phyloP scores from a whole-genome alignment of 2,329 filamentous ascomycete species.

The Ophiostoma perfectum region DNA sequence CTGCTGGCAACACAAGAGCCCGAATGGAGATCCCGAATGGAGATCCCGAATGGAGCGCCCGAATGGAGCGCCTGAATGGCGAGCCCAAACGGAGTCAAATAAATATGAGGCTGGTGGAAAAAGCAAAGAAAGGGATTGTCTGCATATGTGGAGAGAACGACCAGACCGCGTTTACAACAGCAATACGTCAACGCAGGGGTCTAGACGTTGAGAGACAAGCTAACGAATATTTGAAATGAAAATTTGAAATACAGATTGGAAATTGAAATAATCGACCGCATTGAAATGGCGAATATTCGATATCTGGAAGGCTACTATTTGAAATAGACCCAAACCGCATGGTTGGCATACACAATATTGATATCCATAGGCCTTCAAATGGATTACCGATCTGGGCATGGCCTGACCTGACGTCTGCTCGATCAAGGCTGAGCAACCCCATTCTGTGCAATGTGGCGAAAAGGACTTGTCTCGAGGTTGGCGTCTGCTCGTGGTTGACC shows the following conservation, averaged over 20 bases:
- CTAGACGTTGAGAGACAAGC: neutral
- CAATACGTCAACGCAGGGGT: neutral
- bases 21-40: neutral
- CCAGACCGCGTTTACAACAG: neutral
- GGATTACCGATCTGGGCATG: neutral
- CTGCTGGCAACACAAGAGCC: neutral
- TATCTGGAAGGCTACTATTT: neutral
- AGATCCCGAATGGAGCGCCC: neutral
- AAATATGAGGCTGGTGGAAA: too few species aligned
- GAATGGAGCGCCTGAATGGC: neutral
- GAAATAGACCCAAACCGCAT: neutral
- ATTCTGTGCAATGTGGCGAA: neutral
- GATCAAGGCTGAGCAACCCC: neutral
- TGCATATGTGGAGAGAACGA: neutral
- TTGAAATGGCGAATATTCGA: too few species aligned
- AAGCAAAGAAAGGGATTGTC: neutral
- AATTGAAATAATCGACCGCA: too few species aligned
- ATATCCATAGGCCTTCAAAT: neutral
- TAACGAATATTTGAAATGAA: neutral
- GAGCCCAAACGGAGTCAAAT: too few species aligned
- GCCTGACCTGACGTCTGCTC: neutral
- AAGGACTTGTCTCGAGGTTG: neutral
- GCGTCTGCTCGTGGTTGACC: neutral
- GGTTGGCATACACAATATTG: neutral
- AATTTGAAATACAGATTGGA: neutral